Conservation (phyloP, 345 rosid genomes). For the Crucihimalaya himalaica region DNA sequence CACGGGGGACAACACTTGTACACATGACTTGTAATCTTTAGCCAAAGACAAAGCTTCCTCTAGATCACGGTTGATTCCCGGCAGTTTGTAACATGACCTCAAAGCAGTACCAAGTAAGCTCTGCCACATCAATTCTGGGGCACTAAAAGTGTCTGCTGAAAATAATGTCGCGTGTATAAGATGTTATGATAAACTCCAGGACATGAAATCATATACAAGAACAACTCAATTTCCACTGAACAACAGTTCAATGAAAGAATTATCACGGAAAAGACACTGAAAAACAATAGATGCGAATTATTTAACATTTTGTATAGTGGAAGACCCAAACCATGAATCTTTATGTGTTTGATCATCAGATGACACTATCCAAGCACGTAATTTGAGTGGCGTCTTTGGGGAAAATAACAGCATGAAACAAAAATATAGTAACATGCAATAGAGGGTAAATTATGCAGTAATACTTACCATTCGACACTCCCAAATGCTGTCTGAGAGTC, state of each 20-base stretch:
- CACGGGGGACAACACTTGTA: conserved; percentile 64
- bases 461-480: conserved; percentile 52
- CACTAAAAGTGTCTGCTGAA: conserved; percentile 59
- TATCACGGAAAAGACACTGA: conserved; percentile 1
- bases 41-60: conserved; percentile 61
- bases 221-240: neutral
- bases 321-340: conserved; percentile 5
- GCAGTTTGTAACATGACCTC: conserved; percentile 49
- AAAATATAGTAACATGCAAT: conserved; percentile 27
- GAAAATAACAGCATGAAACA: neutral
- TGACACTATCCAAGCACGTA: conserved; percentile 4
- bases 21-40: conserved; percentile 61
- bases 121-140: conserved; percentile 60
- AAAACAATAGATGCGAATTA: conserved; percentile 18
- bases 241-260: conserved; percentile 4
- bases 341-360: neutral
- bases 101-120: conserved; percentile 73
- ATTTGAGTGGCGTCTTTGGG: conserved; percentile 2
- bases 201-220: conserved; percentile 7
- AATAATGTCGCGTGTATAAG: conserved; percentile 17
- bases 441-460: neutral
- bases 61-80: conserved; percentile 43
- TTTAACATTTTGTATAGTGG: neutral
- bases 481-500: conserved; percentile 53
- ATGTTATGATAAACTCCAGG: conserved; percentile 4